A percentile compares a stretch with the other conserved stretches of the same genome.
phyloP scores from a whole-genome alignment of 768 basidiomycete genomes.

The Floccularia luteovirens region DNA sequence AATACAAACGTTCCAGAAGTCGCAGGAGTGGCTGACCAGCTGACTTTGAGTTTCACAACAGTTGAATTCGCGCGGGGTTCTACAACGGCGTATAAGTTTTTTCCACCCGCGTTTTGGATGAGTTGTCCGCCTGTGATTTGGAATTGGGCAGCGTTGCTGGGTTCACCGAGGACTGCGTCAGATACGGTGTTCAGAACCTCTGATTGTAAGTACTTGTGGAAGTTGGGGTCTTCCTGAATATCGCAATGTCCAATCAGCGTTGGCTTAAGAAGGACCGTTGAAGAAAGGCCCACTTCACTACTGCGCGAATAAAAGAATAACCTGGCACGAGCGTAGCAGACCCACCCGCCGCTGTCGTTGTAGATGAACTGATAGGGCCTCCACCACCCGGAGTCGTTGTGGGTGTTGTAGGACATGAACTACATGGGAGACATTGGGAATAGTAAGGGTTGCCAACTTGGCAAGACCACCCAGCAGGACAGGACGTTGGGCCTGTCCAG shows the following conservation, averaged over 20 bases:
- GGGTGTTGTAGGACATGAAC: slow-evolving; percentile 16
- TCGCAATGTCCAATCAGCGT: neutral
- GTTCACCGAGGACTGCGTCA: slow-evolving; percentile 43
- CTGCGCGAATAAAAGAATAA: slow-evolving; percentile 51
- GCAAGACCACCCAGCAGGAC: slow-evolving; percentile 39
- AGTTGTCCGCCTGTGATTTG: slow-evolving; percentile 48
- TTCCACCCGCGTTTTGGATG: slow-evolving; percentile 37
- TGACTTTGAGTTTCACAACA: slow-evolving; percentile 39
- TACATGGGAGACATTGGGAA: slow-evolving; percentile 47
- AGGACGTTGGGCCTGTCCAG: slow-evolving; percentile 44
- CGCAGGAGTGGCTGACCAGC: slow-evolving; percentile 39
- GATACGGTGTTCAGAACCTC: slow-evolving; percentile 32
- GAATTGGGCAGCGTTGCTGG: slow-evolving; percentile 49
- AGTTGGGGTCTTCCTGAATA: slow-evolving; percentile 28
- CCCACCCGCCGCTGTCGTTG: slow-evolving; percentile 21
- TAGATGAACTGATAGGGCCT: slow-evolving; percentile 16
- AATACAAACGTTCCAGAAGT: slow-evolving; percentile 44
- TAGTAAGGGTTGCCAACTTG: slow-evolving; percentile 37
- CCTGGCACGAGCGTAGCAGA: slow-evolving; percentile 38
- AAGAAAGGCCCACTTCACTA: slow-evolving; percentile 24
- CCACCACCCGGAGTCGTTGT: slow-evolving; percentile 27
- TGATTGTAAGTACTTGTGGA: slow-evolving; percentile 56
- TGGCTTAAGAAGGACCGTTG: neutral
- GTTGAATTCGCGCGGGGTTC: slow-evolving; percentile 35
- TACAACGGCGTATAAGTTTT: slow-evolving; percentile 41